A percentile compares a stretch with the other conserved stretches of the same genome.
These are phyloP conservation scores for Acer campestre DNA, from an alignment of 345 rosid species.

Conservation along the genomic window DNA sequence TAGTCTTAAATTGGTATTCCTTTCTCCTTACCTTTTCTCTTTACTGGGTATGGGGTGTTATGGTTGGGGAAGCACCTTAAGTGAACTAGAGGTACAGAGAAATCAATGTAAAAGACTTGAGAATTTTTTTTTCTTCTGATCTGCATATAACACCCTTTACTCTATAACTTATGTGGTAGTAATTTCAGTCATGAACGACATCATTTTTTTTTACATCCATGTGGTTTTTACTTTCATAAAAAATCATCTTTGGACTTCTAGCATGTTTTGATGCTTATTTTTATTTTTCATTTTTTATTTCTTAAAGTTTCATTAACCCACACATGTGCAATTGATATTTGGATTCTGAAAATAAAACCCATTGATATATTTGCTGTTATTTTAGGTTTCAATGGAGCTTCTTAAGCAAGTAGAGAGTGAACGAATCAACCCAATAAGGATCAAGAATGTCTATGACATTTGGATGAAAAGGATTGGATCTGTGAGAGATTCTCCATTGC, in stretches of 20 bases:
- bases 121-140: not conserved
- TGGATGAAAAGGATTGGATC: constrained; percentile 71
- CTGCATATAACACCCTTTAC: not conserved
- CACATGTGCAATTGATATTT: not conserved
- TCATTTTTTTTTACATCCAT: not conserved
- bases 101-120: not conserved
- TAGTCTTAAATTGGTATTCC: not conserved
- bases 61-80: not conserved
- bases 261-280: constrained; percentile 4
- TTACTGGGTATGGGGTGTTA: not conserved
- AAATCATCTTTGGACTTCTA: not conserved
- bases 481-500: constrained; percentile 27
- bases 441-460: constrained; percentile 54
- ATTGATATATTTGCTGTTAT: constrained; percentile 6
- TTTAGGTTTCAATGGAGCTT: constrained; percentile 67
- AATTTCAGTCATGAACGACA: not conserved
- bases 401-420: constrained; percentile 43
- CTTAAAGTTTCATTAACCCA: not conserved
- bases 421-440: constrained; percentile 27
- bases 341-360: not conserved
- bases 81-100: not conserved
- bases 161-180: not conserved
- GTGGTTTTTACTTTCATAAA: not conserved
- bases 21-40: not conserved
- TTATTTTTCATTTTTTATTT: not conserved